Base-by-base conservation (phyloP, 225 moss, liverwort and hornwort genomes). In the Marchantia paleacea region DNA sequence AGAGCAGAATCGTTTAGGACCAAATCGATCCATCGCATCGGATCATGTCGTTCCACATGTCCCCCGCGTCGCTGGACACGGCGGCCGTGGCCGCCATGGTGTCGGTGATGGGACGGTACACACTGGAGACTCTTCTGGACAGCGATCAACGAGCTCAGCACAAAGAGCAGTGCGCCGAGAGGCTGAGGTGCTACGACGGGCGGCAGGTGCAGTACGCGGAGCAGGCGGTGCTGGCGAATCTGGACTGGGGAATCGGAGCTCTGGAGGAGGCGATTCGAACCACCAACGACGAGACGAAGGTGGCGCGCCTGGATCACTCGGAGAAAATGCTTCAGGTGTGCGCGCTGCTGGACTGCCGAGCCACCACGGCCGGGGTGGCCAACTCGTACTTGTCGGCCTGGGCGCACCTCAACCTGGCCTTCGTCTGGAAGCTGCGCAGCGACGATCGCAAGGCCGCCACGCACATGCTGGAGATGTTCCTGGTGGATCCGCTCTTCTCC, bases 381-480 rank as follows among this genome's bases (percentile, higher is more conserved):
- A 89, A 84, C 51, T 39, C 65, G 24, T 89, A 86, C 29, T 77
- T 89, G 25, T 82, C 84, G 4, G 84, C 89, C 16, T 89, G 84
- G 89, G 84, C 89, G 3, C 86, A 86, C 70, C 82, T 89, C 31
- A 86, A 89, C 72, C 72, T 89, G 69, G 89, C 89, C 57, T 84
- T 89, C 52, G 84, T 89, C 6, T 89, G 82, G 82, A 89, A 89
- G 75, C 82, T 89, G 25, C 86, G 86, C 6, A 53, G 47, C 73
- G 48, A 84, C 30, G 84, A 89, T 73, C 76, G 69, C 54, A 78
- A 78, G 54, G 82, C 78, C 12, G 89, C 86, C 4, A 69, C 72
- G 31, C 89, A 86, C 58, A 84, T 85, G 82, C 81, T 89, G 51
- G 86, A 86, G 77, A 89, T 89, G 89, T 89, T 89, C 58, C 77